Evolutionary conservation across 768 basidiomycete species (phyloP).

Genomic region (Thelephora ganbajun): DNA sequence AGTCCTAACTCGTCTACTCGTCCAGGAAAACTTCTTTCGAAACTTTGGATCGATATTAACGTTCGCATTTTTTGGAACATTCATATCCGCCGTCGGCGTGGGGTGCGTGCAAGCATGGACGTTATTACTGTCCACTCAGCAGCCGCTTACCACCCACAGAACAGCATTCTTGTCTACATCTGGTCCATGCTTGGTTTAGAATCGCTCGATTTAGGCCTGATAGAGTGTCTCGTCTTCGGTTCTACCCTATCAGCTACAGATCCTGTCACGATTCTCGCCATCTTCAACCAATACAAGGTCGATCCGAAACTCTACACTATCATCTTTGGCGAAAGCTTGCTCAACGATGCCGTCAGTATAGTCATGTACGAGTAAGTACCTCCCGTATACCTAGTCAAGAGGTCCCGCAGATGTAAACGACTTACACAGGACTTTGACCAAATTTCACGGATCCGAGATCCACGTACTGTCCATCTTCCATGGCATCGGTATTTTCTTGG

Average conservation of each 20-base stretch:
- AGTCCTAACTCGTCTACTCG: neutral
- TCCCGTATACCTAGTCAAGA: neutral
- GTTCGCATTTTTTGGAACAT: conserved; percentile 90
- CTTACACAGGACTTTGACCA: conserved; percentile 62
- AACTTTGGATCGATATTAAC: conserved; percentile 94
- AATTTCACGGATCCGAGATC: conserved; percentile 83
- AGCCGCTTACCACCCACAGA: conserved; percentile 32
- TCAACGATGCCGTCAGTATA: conserved; percentile 99
- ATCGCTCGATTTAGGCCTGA: conserved; percentile 66
- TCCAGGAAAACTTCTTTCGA: conserved; percentile 93
- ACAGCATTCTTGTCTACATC: conserved; percentile 84
- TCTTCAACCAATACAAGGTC: conserved; percentile 97
- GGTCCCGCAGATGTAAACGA: conserved; percentile 1
- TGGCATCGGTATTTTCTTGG: conserved; percentile 93
- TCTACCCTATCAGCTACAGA: conserved; percentile 96
- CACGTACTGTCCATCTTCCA: conserved; percentile 83
- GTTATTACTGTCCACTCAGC: neutral
- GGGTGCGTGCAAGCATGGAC: conserved; percentile 46
- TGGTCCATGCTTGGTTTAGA: conserved; percentile 91
- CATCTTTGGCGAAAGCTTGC: conserved; percentile 92
- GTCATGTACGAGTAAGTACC: conserved; percentile 96
- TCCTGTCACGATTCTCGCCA: conserved; percentile 93
- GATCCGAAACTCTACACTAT: conserved; percentile 95
- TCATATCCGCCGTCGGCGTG: conserved; percentile 90
- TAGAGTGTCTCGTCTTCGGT: conserved; percentile 94